A percentile compares a stretch with the other conserved stretches of the same genome.
Evolutionary conservation across 257 asterid genomes (phyloP).

Genomic region (Misopates orontium): DNA sequence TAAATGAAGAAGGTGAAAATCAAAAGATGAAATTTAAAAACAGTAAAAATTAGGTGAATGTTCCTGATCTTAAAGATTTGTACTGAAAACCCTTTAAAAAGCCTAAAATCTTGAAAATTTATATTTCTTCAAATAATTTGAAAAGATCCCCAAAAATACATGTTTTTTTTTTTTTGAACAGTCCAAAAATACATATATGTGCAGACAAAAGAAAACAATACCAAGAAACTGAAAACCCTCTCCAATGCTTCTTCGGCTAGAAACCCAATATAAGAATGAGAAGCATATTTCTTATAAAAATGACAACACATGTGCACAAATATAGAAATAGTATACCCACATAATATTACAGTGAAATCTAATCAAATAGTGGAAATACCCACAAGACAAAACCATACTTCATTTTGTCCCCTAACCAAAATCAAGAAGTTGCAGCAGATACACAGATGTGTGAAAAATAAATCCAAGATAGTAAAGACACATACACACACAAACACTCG

Average conservation of each 20-base stretch:
- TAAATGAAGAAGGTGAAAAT: slow-evolving; percentile 30
- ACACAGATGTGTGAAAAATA: slow-evolving; percentile 49
- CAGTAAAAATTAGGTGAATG: slow-evolving; percentile 21
- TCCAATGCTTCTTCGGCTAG: slow-evolving; percentile 43
- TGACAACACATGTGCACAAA: slow-evolving; percentile 42
- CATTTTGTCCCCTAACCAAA: slow-evolving; percentile 76
- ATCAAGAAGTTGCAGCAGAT: slow-evolving; percentile 53
- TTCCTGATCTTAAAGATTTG: neutral
- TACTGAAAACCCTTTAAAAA: slow-evolving; percentile 10
- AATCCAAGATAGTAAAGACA: slow-evolving; percentile 72
- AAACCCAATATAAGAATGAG: slow-evolving; percentile 49
- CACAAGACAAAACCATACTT: slow-evolving; percentile 65
- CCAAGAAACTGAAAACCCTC: slow-evolving; percentile 43
- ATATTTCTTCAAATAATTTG: too few species aligned
- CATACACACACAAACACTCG: slow-evolving; percentile 31
- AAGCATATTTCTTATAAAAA: slow-evolving; percentile 28
- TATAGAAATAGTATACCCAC: slow-evolving; percentile 20
- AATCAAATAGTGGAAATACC: slow-evolving; percentile 67
- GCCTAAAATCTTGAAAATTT: slow-evolving; percentile 5
- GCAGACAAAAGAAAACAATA: slow-evolving; percentile 45
- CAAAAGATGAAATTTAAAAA: neutral
- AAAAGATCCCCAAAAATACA: too few species aligned
- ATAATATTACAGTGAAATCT: slow-evolving; percentile 33
- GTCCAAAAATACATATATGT: slow-evolving; percentile 37
- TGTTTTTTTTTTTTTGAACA: neutral